Conservation (phyloP, 352 stramenopile genomes). For the Phytophthora pisi region DNA sequence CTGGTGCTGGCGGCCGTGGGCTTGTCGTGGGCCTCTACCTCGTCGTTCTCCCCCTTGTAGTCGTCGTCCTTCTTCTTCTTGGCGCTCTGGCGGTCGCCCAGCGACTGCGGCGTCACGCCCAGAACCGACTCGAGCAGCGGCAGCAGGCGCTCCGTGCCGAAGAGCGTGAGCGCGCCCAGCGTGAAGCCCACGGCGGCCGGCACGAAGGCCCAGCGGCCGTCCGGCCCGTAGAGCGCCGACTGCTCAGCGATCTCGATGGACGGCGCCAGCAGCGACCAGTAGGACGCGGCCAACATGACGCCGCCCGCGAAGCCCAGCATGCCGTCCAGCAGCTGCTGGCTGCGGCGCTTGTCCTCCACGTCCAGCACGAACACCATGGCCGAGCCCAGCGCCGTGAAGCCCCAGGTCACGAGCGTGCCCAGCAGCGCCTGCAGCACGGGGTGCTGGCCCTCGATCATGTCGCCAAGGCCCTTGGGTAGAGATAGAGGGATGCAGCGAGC, state of each 20-base stretch:
- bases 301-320: conserved; percentile 91
- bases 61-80: conserved; percentile 55
- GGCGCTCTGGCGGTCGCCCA: conserved; percentile 58
- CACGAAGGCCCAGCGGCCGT: conserved; percentile 81
- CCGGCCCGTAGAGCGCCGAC: conserved; percentile 73
- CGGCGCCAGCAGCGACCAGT: conserved; percentile 88
- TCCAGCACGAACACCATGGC: conserved; percentile 86
- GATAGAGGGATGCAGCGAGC: not conserved
- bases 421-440: conserved; percentile 82
- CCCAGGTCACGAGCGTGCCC: conserved; percentile 86
- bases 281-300: conserved; percentile 91
- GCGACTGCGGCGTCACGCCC: conserved; percentile 16
- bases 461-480: not conserved
- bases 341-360: conserved; percentile 70
- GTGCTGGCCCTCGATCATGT: conserved; percentile 80
- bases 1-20: conserved; percentile 27
- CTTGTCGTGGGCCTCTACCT: conserved; percentile 26
- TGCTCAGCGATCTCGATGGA: conserved; percentile 88
- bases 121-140: conserved; percentile 50
- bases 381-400: conserved; percentile 77
- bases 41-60: conserved; percentile 8
- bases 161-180: conserved; percentile 74
- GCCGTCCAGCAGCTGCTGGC: conserved; percentile 82
- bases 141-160: conserved; percentile 73
- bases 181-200: conserved; percentile 86